Evolutionary conservation across 257 asterid genomes (phyloP).

Genomic region (Gentiana straminea): DNA sequence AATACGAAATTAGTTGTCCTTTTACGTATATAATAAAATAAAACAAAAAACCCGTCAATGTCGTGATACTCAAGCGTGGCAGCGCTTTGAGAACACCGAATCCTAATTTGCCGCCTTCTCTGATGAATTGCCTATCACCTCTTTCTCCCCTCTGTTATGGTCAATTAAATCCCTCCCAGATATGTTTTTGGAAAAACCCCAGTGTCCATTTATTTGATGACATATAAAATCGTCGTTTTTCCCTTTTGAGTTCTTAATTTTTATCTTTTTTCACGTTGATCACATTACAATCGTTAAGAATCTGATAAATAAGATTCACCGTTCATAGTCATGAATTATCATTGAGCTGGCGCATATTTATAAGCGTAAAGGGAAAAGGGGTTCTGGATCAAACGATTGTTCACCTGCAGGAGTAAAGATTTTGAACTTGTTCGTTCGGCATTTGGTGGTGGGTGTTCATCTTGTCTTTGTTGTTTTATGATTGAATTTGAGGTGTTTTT

Average conservation of each 20-base stretch:
- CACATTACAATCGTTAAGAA: background rate
- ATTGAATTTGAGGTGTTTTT: background rate
- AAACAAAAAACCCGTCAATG: no score
- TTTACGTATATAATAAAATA: no score
- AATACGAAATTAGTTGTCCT: no score
- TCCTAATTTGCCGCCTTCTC: background rate
- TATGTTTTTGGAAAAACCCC: background rate
- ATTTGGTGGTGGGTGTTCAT: slow-evolving; percentile 4
- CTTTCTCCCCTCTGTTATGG: background rate
- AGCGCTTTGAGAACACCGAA: background rate
- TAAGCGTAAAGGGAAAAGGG: slow-evolving; percentile 5
- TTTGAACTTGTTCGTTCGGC: background rate
- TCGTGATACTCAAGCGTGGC: no score
- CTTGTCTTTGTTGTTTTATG: background rate
- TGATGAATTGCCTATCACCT: background rate
- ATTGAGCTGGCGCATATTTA: background rate
- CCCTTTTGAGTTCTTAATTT: background rate
- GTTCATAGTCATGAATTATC: background rate
- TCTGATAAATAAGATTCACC: background rate
- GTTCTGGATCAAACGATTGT: slow-evolving; percentile 2
- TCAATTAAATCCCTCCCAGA: slow-evolving; percentile 1
- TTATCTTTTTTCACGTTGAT: background rate
- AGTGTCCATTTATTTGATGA: background rate
- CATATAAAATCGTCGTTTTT: background rate
- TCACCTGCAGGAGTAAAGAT: background rate